Evolutionary conservation across 2,329 filamentous ascomycete genomes (phyloP), one percentile per base, ranked within the genome.

Genomic region (Blumeria graminis): DNA sequence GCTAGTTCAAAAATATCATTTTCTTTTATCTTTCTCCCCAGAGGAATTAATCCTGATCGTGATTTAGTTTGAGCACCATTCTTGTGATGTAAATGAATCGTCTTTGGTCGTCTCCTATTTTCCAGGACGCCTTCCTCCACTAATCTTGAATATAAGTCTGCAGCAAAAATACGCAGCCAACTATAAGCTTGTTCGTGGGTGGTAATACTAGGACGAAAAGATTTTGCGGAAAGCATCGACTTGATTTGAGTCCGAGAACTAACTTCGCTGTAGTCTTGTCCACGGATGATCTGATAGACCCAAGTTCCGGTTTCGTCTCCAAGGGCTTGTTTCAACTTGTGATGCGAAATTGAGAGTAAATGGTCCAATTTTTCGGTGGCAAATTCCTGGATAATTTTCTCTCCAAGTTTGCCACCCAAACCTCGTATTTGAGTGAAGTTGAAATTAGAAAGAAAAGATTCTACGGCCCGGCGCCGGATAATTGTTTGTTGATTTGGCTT

Each of bases 351-450:
- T 3, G 75, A 70, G 6, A 93, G 72, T 38, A 96, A 72, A 32
- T 93, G 86, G 50, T 76, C 78, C 57, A 96, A 78, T 32, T 76
- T 73, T 57, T 95, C 87, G 0, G 86, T 94, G 58, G 80, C 78
- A 68, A 94, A 96, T 14, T 75, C 75, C n/a, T 81, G 77, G 1
- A 82, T 81, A 8, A 94, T 78, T 61, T 93, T 85, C 55, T 94
- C 86, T 5, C 92, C 92, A 34, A 96, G 73, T 70, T 96, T 96
- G 22, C 92, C 92, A 33, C 92, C 92, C n/a, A 98, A 71, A 68
- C 90, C 94, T 14, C 90, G 78, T 56, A 98, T 92, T 68, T 94
- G 94, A 14, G 88, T 94, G 65, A 95, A 90, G 65, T 94, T 94
- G 73, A 94, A 88, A 14, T 16, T 78, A 78, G 8, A 77, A 45